Evolutionary conservation across 179 eudicot species (phyloP).

Genomic region (Nepenthes alata): DNA sequence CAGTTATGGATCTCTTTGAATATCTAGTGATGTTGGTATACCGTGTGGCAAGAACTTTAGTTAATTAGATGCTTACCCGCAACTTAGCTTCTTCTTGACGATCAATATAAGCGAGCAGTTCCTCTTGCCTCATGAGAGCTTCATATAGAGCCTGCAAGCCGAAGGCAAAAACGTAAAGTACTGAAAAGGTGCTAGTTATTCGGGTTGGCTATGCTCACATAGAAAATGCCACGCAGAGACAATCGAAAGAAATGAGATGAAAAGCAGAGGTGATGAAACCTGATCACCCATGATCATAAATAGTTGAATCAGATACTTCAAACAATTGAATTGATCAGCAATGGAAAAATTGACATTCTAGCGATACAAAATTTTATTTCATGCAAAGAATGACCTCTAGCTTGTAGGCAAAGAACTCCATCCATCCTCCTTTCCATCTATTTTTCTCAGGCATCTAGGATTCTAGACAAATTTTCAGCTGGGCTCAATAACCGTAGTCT

Average conservation of each 20-base stretch:
- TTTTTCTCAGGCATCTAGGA: too few species aligned
- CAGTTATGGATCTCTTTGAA: slow-evolving; percentile 5
- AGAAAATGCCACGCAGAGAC: background rate
- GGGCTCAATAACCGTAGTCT: too few species aligned
- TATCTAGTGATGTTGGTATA: background rate
- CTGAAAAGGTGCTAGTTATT: background rate
- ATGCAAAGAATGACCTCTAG: too few species aligned
- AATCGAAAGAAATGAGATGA: background rate
- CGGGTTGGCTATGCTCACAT: background rate
- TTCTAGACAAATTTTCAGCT: too few species aligned
- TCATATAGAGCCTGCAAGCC: slow-evolving; percentile 59
- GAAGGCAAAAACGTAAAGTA: background rate
- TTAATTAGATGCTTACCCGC: slow-evolving; percentile 28
- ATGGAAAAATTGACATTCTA: too few species aligned
- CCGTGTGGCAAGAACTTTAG: background rate
- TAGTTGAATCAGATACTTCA: background rate
- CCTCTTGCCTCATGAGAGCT: slow-evolving; percentile 93
- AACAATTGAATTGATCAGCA: background rate
- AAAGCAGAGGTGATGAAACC: background rate
- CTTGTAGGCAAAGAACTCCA: too few species aligned
- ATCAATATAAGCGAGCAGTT: slow-evolving; percentile 84
- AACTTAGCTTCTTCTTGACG: slow-evolving; percentile 62
- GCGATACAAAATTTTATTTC: too few species aligned
- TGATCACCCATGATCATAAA: background rate
- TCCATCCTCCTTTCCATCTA: too few species aligned